Percentiles rank a stretch among this genome's conserved stretches.
Conservation (phyloP, 345 rosid species). For the Iberis pinnata region DNA sequence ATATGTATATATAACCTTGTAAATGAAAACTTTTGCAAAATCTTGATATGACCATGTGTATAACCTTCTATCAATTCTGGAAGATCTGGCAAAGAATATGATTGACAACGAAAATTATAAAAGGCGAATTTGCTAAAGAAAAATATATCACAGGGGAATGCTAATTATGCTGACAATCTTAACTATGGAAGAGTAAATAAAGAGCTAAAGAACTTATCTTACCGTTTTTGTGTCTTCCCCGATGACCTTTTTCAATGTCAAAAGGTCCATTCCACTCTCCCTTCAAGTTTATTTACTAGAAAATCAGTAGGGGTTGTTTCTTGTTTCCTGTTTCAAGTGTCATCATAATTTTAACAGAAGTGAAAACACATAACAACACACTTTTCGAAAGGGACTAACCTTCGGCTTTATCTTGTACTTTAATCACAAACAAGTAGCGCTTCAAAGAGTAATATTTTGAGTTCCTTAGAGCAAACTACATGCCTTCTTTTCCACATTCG, state of each 20-base stretch:
- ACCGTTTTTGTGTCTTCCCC: constrained; percentile 62
- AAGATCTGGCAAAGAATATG: too few species aligned
- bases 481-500: constrained; percentile 43
- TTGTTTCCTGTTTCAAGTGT: neutral
- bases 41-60: too few species aligned
- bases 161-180: too few species aligned
- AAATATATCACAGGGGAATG: too few species aligned
- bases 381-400: constrained; percentile 35
- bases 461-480: constrained; percentile 62
- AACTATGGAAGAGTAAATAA: too few species aligned
- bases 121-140: too few species aligned
- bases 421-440: constrained; percentile 54
- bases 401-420: constrained; percentile 51
- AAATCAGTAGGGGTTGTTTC: too few species aligned
- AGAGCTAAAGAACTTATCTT: constrained; percentile 9
- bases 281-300: constrained; percentile 55
- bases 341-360: neutral
- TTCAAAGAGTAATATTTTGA: constrained; percentile 71
- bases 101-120: too few species aligned
- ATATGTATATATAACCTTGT: too few species aligned
- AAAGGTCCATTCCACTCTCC: constrained; percentile 56
- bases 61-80: too few species aligned
- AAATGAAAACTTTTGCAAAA: too few species aligned
- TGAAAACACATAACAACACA: neutral
- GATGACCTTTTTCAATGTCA: constrained; percentile 66